These are phyloP conservation scores for Boletus sp. DNA, from an alignment of 768 basidiomycete species.

Conservation along the genomic window DNA sequence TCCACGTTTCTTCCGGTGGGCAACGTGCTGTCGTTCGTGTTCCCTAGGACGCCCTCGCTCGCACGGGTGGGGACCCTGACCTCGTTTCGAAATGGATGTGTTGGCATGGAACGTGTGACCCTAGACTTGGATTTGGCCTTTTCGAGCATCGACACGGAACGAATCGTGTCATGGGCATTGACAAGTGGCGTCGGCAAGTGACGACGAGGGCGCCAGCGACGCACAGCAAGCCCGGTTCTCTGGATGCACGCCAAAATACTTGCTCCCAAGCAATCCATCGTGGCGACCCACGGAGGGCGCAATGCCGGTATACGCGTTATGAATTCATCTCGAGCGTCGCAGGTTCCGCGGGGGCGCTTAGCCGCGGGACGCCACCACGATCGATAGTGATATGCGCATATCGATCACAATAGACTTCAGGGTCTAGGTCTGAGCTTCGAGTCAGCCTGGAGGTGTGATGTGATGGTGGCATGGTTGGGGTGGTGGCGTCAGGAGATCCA, in stretches of 20 bases:
- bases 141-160: neutral
- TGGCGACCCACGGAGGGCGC: neutral
- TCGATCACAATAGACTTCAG: slow-evolving; percentile 13
- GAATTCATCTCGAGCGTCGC: slow-evolving; percentile 4
- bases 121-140: neutral
- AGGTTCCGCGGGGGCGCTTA: slow-evolving; percentile 2
- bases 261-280: neutral
- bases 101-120: slow-evolving; percentile 3
- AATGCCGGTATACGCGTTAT: slow-evolving; percentile 1
- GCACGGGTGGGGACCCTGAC: slow-evolving; percentile 16
- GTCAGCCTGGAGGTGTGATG: neutral
- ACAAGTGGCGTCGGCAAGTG: neutral
- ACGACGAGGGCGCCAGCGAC: too few relatives aligned
- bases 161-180: neutral
- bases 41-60: slow-evolving; percentile 6
- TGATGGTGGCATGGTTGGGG: neutral
- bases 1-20: slow-evolving; percentile 2
- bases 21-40: slow-evolving; percentile 8
- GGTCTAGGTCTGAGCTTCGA: slow-evolving; percentile 1
- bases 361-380: slow-evolving; percentile 17
- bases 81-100: slow-evolving; percentile 8
- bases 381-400: neutral
- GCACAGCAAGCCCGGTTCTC: slow-evolving; percentile 6
- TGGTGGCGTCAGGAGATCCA: neutral
- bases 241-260: neutral